Percentiles rank a stretch among this genome's conserved stretches.
Evolutionary conservation across 1,139 yeast genomes (phyloP).

Genomic region (Yamadazyma diospyri): DNA sequence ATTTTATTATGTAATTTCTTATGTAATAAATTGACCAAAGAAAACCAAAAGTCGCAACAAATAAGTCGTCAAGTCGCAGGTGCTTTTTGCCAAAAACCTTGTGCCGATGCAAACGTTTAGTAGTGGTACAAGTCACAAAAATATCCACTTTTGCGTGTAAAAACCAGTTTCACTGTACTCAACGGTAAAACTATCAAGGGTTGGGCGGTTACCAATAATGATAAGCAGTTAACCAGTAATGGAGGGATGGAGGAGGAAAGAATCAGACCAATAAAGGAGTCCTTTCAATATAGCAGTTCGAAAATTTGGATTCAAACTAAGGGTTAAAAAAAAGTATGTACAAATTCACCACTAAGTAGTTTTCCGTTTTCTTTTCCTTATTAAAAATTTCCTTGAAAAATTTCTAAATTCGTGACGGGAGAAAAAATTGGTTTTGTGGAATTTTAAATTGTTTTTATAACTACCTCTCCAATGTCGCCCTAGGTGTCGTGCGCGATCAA

Average conservation of each 20-base stretch:
- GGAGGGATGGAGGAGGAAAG: conserved; percentile 1
- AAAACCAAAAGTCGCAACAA: not conserved
- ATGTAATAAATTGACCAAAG: not conserved
- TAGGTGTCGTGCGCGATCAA: not conserved
- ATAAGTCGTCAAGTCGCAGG: conserved; percentile 1
- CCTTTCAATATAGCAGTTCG: conserved; percentile 3
- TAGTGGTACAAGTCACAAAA: conserved; percentile 2
- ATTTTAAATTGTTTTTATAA: conserved; percentile 3
- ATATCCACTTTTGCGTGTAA: conserved; percentile 1
- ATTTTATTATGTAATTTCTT: conserved; percentile 7
- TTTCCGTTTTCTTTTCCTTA: conserved; percentile 1
- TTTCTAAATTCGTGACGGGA: conserved; percentile 3
- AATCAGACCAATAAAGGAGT: conserved; percentile 10
- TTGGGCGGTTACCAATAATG: too few species aligned
- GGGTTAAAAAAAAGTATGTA: conserved; percentile 1
- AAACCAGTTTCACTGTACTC: conserved; percentile 2
- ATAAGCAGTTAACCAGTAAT: too few species aligned
- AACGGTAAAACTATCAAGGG: not conserved
- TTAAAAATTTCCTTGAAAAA: conserved; percentile 4
- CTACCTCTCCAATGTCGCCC: conserved; percentile 1
- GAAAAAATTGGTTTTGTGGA: conserved; percentile 1
- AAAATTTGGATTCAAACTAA: conserved; percentile 2
- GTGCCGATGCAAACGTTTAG: conserved; percentile 8
- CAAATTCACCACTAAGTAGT: conserved; percentile 1
- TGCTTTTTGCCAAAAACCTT: not conserved